Conservation (phyloP, 805 yeast genomes). For the Candida tallmaniae region DNA sequence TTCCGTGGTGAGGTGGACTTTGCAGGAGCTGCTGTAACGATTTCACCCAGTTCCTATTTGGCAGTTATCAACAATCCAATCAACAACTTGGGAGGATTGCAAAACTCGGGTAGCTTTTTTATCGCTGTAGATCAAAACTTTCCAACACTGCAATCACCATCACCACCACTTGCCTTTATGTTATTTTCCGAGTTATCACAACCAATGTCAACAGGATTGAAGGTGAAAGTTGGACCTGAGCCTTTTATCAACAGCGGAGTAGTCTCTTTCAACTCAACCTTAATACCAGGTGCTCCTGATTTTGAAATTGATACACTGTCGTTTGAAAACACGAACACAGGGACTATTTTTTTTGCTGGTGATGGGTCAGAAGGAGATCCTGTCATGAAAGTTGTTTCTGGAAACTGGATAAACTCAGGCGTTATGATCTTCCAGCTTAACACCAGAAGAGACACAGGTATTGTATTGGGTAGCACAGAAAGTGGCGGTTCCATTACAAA, state of each 20-base stretch:
- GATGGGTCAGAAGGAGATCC: slow-evolving; percentile 16
- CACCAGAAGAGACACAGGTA: slow-evolving; percentile 10
- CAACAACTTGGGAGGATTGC: no score
- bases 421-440: slow-evolving; percentile 14
- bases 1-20: no score
- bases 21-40: no score
- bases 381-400: slow-evolving; percentile 11
- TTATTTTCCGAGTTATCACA: no score
- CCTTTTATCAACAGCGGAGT: slow-evolving; percentile 18
- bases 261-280: slow-evolving; percentile 19
- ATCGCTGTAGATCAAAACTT: no score
- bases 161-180: no score
- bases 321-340: slow-evolving; percentile 22
- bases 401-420: slow-evolving; percentile 16
- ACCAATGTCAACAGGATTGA: no score
- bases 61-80: no score
- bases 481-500: slow-evolving; percentile 16
- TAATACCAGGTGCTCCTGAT: slow-evolving; percentile 14
- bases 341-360: slow-evolving; percentile 20
- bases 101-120: no score
- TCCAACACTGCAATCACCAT: no score
- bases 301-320: slow-evolving; percentile 14
- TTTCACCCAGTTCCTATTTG: no score
- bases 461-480: slow-evolving; percentile 13
- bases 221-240: no score